Conservation (phyloP, 129 eudicot species). For the Pseudognaphalium luteoalbum region DNA sequence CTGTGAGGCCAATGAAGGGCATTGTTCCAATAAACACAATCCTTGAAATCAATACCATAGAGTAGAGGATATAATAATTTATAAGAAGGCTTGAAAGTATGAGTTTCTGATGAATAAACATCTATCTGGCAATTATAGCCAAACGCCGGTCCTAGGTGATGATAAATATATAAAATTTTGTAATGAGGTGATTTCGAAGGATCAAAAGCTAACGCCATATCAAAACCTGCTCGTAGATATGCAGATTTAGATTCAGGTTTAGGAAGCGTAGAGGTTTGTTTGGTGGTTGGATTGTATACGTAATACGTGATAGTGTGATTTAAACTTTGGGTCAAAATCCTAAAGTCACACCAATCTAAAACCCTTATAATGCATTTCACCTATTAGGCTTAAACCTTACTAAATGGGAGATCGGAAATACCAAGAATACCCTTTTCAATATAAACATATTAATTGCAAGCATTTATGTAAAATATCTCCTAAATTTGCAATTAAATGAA, state of each 20-base stretch:
- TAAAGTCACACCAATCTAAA: too few relatives aligned
- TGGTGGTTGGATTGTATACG: conserved; percentile 8
- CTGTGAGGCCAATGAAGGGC: neutral
- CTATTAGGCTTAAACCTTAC: too few relatives aligned
- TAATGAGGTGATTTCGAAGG: conserved; percentile 1
- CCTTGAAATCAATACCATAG: neutral
- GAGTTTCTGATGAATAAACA: neutral
- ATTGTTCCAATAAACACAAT: conserved; percentile 11
- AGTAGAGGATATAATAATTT: neutral
- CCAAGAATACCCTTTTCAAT: too few relatives aligned
- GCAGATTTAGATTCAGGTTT: neutral
- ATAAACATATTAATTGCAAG: too few relatives aligned
- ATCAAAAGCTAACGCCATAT: conserved; percentile 3
- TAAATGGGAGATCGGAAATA: too few relatives aligned
- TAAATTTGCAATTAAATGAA: too few relatives aligned
- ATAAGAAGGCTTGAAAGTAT: neutral
- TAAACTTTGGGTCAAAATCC: too few relatives aligned
- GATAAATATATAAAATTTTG: neutral
- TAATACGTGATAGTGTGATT: neutral
- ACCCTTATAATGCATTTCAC: too few relatives aligned
- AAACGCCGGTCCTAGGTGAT: neutral
- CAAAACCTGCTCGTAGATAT: neutral
- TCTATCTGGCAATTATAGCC: neutral
- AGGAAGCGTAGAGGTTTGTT: neutral
- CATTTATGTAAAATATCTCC: too few relatives aligned